Conservation (phyloP, 495 filamentous ascomycete species). For the Neurospora tetrasperma region DNA sequence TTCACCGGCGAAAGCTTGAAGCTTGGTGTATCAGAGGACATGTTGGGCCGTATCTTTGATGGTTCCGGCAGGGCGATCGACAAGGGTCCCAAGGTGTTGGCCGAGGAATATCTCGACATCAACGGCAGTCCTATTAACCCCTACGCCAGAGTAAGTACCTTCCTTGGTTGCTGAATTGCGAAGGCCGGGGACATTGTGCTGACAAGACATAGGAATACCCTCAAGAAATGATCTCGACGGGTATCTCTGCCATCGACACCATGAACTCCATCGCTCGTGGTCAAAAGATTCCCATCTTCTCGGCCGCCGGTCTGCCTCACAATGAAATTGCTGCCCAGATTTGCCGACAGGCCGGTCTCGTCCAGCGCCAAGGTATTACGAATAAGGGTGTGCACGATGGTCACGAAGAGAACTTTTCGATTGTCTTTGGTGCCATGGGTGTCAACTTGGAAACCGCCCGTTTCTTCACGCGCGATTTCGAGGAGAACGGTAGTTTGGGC, state of each 20-base stretch:
- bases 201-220: conserved; percentile 66
- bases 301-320: conserved; percentile 93
- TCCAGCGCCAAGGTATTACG: conserved; percentile 60
- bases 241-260: conserved; percentile 98
- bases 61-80: conserved; percentile 95
- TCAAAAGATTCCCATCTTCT: conserved; percentile 99
- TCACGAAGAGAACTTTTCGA: conserved; percentile 98
- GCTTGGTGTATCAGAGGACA: conserved; percentile 97
- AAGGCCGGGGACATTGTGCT: conserved; percentile 2
- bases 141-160: conserved; percentile 69
- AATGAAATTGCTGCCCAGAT: conserved; percentile 99
- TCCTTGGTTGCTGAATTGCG: neutral
- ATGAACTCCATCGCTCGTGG: conserved; percentile 99
- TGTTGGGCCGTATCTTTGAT: conserved; percentile 98
- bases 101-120: conserved; percentile 97
- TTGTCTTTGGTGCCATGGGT: conserved; percentile 99
- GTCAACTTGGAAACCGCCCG: conserved; percentile 98
- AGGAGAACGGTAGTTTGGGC: conserved; percentile 98
- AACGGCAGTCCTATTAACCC: conserved; percentile 99
- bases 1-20: conserved; percentile 96
- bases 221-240: conserved; percentile 99
- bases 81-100: conserved; percentile 96
- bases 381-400: conserved; percentile 94
- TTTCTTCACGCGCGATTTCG: conserved; percentile 98
- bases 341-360: conserved; percentile 88